A percentile compares a stretch with the other conserved stretches of the same genome.
phyloP scores from a whole-genome alignment of 306 rosid species.

The Pterocarpus macrocarpus region DNA sequence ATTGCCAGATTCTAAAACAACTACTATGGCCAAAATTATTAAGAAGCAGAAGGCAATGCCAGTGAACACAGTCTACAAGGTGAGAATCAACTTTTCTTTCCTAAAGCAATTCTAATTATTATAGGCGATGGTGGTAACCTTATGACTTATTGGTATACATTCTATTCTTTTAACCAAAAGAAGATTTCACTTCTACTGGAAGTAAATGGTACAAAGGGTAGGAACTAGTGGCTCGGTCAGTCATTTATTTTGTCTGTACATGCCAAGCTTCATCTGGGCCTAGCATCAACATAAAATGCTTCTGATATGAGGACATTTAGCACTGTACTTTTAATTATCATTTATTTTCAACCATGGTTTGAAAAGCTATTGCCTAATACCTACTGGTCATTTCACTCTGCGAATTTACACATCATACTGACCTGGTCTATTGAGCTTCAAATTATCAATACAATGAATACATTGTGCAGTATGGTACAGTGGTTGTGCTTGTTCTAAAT shows the following conservation, averaged over 20 bases:
- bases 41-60: constrained; percentile 45
- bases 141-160: not conserved
- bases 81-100: constrained; percentile 40
- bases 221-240: constrained; percentile 3
- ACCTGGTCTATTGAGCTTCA: not conserved
- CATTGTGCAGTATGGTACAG: no score
- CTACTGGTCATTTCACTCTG: constrained; percentile 2
- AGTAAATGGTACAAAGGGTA: constrained; percentile 2
- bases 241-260: not conserved
- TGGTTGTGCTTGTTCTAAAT: no score
- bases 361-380: constrained; percentile 1
- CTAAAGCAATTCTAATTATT: constrained; percentile 51
- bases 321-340: not conserved
- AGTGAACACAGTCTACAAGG: constrained; percentile 57
- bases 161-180: constrained; percentile 4
- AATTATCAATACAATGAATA: no score
- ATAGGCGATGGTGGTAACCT: constrained; percentile 16
- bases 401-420: not conserved
- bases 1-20: constrained; percentile 47
- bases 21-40: constrained; percentile 55
- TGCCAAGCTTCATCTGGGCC: not conserved
- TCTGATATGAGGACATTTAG: not conserved
- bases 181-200: constrained; percentile 16
- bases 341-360: not conserved
- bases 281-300: not conserved